A percentile compares a stretch with the other conserved stretches of the same genome.
phyloP scores from a whole-genome alignment of 106 monocot species.

The Hemerocallis citrina region DNA sequence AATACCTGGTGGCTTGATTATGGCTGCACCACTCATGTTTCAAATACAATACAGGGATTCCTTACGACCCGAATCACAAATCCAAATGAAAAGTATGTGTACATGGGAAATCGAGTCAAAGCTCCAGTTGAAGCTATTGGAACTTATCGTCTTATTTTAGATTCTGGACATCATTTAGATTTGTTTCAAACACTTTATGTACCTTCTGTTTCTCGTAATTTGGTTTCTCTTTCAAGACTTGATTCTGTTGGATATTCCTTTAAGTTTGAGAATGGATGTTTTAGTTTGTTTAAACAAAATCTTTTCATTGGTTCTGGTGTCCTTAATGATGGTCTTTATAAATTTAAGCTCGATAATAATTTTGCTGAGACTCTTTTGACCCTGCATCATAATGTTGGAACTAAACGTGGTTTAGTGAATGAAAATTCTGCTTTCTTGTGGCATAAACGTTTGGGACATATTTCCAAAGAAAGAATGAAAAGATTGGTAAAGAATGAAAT shows the following conservation, averaged over 20 bases:
- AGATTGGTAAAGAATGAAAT: constrained; percentile 19
- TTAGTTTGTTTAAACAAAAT: constrained; percentile 10
- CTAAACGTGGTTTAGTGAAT: not conserved
- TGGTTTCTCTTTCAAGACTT: constrained; percentile 1
- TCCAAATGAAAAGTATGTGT: not conserved
- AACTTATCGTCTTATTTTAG: not conserved
- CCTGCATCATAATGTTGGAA: constrained; percentile 1
- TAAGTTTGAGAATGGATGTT: constrained; percentile 12
- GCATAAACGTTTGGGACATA: constrained; percentile 15
- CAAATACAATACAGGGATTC: constrained; percentile 9
- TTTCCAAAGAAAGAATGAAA: constrained; percentile 20
- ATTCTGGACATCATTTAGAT: constrained; percentile 8
- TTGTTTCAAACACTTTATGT: constrained; percentile 13
- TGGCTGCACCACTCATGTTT: constrained; percentile 4
- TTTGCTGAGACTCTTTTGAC: constrained; percentile 1
- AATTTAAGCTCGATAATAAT: not conserved
- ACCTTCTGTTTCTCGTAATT: not conserved
- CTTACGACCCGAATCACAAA: constrained; percentile 10
- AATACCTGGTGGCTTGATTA: constrained; percentile 4
- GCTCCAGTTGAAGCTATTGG: constrained; percentile 5
- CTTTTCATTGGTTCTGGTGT: not conserved
- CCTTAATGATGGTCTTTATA: constrained; percentile 5
- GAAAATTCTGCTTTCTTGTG: not conserved
- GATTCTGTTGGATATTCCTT: constrained; percentile 3
- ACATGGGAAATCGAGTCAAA: constrained; percentile 4